phyloP scores from a whole-genome alignment of 2,329 filamentous ascomycete species.

The Bretziella fagacearum region DNA sequence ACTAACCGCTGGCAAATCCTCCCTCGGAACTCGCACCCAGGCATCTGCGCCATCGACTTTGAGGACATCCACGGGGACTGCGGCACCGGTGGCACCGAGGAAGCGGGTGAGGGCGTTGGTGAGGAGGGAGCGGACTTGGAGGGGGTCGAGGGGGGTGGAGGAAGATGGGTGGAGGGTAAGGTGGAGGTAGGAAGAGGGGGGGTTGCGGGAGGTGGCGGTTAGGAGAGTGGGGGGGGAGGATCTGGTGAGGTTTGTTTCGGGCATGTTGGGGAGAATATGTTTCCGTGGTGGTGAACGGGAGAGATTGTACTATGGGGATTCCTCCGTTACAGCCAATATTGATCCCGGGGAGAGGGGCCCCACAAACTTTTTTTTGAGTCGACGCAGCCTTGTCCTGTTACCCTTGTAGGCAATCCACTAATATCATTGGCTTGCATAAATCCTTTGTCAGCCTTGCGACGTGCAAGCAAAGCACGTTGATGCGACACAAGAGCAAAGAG shows the following conservation, averaged over 20 bases:
- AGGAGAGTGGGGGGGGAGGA: conserved; percentile 19
- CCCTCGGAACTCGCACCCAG: conserved; percentile 48
- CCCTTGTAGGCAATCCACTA: too few relatives aligned
- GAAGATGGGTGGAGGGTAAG: conserved; percentile 20
- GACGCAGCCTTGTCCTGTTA: too few relatives aligned
- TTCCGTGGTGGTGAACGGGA: too few relatives aligned
- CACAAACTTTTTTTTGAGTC: too few relatives aligned
- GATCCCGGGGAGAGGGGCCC: too few relatives aligned
- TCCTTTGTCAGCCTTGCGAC: too few relatives aligned
- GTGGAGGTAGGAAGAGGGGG: conserved; percentile 39
- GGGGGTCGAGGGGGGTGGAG: conserved; percentile 33
- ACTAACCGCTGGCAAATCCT: conserved; percentile 42
- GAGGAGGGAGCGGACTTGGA: conserved; percentile 47
- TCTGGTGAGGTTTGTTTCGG: too few relatives aligned
- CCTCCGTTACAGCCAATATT: too few relatives aligned
- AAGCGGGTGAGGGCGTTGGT: conserved; percentile 48
- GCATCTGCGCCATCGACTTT: conserved; percentile 37
- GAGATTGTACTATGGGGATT: too few relatives aligned
- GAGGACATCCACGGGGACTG: conserved; percentile 54
- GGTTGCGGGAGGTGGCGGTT: conserved; percentile 16
- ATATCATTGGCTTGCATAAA: too few relatives aligned
- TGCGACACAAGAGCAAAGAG: too few relatives aligned
- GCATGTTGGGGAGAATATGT: conserved; percentile 24
- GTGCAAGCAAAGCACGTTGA: too few relatives aligned
- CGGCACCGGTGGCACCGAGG: conserved; percentile 49